Percentiles rank a stretch among this genome's conserved stretches.
Evolutionary conservation across 2,329 filamentous ascomycete genomes (phyloP).

Genomic region (Verticillium isaacii): DNA sequence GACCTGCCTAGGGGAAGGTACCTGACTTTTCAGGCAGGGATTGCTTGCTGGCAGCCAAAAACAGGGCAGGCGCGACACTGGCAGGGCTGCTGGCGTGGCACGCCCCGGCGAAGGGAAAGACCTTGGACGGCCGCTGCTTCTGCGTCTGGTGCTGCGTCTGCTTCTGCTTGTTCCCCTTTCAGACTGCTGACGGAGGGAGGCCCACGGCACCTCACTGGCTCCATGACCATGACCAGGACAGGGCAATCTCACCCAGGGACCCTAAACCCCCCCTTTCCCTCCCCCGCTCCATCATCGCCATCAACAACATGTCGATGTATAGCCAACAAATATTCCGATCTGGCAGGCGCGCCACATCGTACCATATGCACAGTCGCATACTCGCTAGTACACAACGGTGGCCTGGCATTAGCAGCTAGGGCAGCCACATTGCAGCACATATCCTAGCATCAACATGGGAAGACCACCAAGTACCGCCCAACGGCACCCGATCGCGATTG

Average conservation of each 20-base stretch:
- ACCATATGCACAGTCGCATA: neutral
- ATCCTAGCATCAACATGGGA: neutral
- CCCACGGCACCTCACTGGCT: neutral
- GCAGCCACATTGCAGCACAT: neutral
- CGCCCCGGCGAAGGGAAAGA: neutral
- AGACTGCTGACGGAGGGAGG: neutral
- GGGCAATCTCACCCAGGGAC: neutral
- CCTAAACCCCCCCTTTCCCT: neutral
- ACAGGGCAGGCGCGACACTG: neutral
- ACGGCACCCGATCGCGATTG: neutral
- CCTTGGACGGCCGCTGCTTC: neutral
- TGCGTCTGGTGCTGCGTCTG: neutral
- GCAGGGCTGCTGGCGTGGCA: neutral
- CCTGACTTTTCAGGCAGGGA: neutral
- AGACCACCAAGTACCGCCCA: neutral
- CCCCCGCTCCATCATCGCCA: neutral
- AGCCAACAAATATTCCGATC: neutral
- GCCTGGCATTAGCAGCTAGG: neutral
- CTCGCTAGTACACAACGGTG: neutral
- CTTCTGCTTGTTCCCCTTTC: neutral
- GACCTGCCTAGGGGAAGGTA: neutral
- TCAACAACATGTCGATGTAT: neutral
- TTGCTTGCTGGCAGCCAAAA: neutral
- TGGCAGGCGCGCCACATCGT: neutral
- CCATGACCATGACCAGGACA: neutral